Conservation (phyloP, 2,329 filamentous ascomycete genomes). For the Aspergillus clavatus region DNA sequence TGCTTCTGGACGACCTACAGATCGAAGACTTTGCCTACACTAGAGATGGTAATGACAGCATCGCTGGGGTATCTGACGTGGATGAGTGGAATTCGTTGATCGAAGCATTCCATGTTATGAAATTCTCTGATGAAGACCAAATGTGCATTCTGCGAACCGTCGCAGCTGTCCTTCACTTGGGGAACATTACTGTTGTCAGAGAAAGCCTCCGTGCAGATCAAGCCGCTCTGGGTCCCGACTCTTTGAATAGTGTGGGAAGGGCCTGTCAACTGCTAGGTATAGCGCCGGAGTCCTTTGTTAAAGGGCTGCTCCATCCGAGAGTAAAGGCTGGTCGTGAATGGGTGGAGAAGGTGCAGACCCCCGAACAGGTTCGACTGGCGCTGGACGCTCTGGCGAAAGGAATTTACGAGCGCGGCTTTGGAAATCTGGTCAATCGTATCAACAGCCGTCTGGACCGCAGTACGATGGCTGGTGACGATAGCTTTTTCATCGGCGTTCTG, state of each 20-base stretch:
- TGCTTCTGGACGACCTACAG: conserved; percentile 68
- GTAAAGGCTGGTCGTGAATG: conserved; percentile 96
- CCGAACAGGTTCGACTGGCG: conserved; percentile 86
- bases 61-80: conserved; percentile 80
- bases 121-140: conserved; percentile 82
- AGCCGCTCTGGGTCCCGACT: conserved; percentile 72
- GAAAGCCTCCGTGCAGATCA: conserved; percentile 90
- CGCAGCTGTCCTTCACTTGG: conserved; percentile 85
- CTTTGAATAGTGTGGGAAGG: conserved; percentile 67
- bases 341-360: conserved; percentile 98
- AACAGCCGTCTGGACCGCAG: conserved; percentile 87
- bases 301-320: conserved; percentile 81
- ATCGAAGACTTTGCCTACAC: conserved; percentile 91
- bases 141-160: conserved; percentile 77
- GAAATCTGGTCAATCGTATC: conserved; percentile 85
- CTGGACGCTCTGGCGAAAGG: conserved; percentile 92
- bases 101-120: conserved; percentile 93
- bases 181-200: conserved; percentile 84
- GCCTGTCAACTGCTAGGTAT: conserved; percentile 85
- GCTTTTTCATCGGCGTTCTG: conserved; percentile 92
- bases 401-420: conserved; percentile 95
- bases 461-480: conserved; percentile 77
- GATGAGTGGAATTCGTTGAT: conserved; percentile 87
- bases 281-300: conserved; percentile 75
- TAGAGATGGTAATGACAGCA: conserved; percentile 82